Percentiles rank a stretch among this genome's conserved stretches.
These are phyloP conservation scores for Syzygium malaccense DNA, from an alignment of 441 rosid species.

Conservation along the genomic window DNA sequence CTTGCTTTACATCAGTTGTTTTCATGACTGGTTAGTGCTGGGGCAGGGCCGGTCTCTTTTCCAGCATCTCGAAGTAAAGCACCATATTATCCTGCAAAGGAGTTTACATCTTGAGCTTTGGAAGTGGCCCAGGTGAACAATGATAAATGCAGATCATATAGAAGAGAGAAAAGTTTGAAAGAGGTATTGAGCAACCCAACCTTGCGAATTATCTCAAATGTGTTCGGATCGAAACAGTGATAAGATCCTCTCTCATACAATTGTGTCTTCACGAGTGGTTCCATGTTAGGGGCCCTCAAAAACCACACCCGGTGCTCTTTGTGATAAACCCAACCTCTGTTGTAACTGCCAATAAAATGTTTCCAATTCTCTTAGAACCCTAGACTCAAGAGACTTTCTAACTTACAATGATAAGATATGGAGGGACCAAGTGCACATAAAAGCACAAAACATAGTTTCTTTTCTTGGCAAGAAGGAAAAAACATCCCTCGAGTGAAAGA, in stretches of 20 bases:
- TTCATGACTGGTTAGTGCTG: constrained; percentile 34
- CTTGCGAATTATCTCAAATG: constrained; percentile 70
- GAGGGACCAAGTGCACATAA: not conserved
- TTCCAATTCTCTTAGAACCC: not conserved
- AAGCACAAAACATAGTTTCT: not conserved
- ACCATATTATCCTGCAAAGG: constrained; percentile 81
- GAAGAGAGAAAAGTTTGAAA: not conserved
- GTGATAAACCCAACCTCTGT: constrained; percentile 89
- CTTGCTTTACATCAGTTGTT: not conserved
- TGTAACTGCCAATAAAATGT: constrained; percentile 44
- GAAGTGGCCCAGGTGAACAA: not conserved
- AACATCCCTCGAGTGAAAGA: not conserved
- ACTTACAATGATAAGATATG: not conserved
- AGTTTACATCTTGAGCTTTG: not conserved
- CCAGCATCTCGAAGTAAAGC: constrained; percentile 73
- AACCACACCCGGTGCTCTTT: constrained; percentile 80
- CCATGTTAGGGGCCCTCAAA: constrained; percentile 55
- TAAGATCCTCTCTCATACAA: constrained; percentile 84
- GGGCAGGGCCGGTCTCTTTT: constrained; percentile 75
- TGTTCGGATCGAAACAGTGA: constrained; percentile 76
- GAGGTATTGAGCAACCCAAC: constrained; percentile 17
- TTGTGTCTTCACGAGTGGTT: constrained; percentile 80
- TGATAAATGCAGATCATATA: not conserved
- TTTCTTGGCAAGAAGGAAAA: not conserved
- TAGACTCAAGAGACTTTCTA: not conserved